Conservation (phyloP, 2,329 filamentous ascomycete genomes). For the Neofusicoccum laricinum region DNA sequence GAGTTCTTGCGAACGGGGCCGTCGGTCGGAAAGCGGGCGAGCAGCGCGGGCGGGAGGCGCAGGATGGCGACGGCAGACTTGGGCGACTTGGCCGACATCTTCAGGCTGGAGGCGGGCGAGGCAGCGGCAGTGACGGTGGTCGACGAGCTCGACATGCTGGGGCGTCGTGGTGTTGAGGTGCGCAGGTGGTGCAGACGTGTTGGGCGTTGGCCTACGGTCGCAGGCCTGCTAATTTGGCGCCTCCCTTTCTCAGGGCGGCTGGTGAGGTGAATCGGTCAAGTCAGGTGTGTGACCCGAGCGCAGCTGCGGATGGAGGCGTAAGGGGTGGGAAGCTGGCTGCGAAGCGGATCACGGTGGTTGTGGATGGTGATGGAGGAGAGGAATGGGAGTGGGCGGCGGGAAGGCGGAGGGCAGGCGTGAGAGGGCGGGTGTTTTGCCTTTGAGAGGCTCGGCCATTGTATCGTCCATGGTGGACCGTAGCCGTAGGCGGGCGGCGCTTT, state of each 20-base stretch:
- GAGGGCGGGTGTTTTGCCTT: conserved; percentile 12
- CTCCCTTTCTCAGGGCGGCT: conserved; percentile 16
- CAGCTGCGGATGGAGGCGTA: conserved; percentile 12
- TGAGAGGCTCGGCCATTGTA: conserved; percentile 14
- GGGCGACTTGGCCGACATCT: conserved; percentile 32
- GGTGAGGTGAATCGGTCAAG: conserved; percentile 16
- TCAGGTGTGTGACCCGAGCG: conserved; percentile 17
- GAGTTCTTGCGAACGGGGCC: conserved; percentile 22
- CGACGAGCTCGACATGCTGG: conserved; percentile 19
- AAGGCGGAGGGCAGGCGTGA: conserved; percentile 9
- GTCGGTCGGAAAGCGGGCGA: conserved; percentile 25
- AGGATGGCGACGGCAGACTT: conserved; percentile 33
- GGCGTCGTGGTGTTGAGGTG: conserved; percentile 16
- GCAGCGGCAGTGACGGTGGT: conserved; percentile 22
- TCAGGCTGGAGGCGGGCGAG: conserved; percentile 22
- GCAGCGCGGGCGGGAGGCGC: conserved; percentile 29
- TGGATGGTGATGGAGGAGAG: conserved; percentile 12
- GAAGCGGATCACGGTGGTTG: conserved; percentile 12
- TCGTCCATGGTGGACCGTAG: neutral
- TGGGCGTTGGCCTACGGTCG: conserved; percentile 13
- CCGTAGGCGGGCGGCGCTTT: conserved; percentile 3
- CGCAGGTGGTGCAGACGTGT: neutral
- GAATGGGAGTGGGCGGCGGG: conserved; percentile 8
- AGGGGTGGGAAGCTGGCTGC: conserved; percentile 9
- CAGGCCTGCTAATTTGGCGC: conserved; percentile 16